phyloP scores from a whole-genome alignment of 2,329 filamentous ascomycete genomes.

The Colletotrichum sp. region DNA sequence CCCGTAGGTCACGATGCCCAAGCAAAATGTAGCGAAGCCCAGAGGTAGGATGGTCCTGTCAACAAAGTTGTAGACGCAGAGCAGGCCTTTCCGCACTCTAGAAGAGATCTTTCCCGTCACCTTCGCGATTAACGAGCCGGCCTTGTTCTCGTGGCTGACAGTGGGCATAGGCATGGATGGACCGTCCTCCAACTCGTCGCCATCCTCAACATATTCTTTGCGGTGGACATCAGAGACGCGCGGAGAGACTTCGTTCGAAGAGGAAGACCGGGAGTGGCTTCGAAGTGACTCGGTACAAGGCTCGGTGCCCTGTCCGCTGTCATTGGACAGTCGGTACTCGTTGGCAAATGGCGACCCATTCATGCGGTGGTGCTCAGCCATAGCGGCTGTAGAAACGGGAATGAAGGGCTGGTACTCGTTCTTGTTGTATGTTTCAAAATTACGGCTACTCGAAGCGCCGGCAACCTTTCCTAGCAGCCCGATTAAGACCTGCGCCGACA shows the following conservation, averaged over 20 bases:
- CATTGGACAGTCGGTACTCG: constrained; percentile 66
- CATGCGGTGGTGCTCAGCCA: constrained; percentile 54
- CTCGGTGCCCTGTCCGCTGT: constrained; percentile 79
- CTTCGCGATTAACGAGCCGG: constrained; percentile 52
- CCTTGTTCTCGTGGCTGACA: constrained; percentile 31
- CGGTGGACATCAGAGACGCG: neutral
- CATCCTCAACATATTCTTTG: constrained; percentile 56
- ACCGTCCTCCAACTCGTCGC: constrained; percentile 40
- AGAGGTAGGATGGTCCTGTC: constrained; percentile 81
- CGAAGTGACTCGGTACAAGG: constrained; percentile 69
- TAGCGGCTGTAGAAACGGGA: constrained; percentile 62
- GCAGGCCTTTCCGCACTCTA: constrained; percentile 61
- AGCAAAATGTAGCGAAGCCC: constrained; percentile 74
- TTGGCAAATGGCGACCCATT: constrained; percentile 17
- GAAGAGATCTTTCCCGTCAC: constrained; percentile 60
- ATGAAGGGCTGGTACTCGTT: constrained; percentile 65
- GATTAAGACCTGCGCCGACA: constrained; percentile 72
- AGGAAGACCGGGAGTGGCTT: constrained; percentile 68
- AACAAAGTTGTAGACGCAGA: constrained; percentile 67
- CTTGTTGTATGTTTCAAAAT: neutral
- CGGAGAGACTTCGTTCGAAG: constrained; percentile 47
- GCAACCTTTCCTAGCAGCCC: constrained; percentile 68
- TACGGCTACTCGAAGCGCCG: constrained; percentile 29
- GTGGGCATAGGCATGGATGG: constrained; percentile 48
- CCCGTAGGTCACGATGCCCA: constrained; percentile 77